phyloP scores from a whole-genome alignment of 805 yeast species.

The Saccharomycopsis oosterbeekiorum region DNA sequence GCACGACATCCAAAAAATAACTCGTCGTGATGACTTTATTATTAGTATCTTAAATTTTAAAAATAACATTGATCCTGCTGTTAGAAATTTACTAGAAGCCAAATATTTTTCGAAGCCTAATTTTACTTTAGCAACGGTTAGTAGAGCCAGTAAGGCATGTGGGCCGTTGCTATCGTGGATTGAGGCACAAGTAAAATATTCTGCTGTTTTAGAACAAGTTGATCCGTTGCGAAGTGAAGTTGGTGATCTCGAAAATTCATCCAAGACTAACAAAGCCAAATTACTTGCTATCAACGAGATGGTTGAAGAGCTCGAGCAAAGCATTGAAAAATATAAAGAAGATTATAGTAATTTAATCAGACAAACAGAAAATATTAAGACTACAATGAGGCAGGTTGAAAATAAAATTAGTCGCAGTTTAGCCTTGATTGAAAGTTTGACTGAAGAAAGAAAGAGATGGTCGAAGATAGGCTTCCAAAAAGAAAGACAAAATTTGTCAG shows the following conservation, averaged over 20 bases:
- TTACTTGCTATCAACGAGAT: slow-evolving; percentile 69
- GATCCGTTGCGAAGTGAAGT: slow-evolving; percentile 71
- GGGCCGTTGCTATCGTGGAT: slow-evolving; percentile 91
- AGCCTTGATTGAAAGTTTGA: slow-evolving; percentile 49
- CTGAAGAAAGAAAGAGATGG: slow-evolving; percentile 71
- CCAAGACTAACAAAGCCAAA: slow-evolving; percentile 55
- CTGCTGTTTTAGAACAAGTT: slow-evolving; percentile 56
- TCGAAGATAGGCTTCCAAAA: slow-evolving; percentile 36
- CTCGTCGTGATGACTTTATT: slow-evolving; percentile 81
- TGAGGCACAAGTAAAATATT: slow-evolving; percentile 74
- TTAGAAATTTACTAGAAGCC: slow-evolving; percentile 47
- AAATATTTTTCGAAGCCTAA: slow-evolving; percentile 53
- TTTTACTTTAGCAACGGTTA: slow-evolving; percentile 62
- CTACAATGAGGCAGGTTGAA: slow-evolving; percentile 57
- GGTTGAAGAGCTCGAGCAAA: slow-evolving; percentile 62
- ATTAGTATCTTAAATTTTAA: slow-evolving; percentile 70
- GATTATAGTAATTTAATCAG: slow-evolving; percentile 67
- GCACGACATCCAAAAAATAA: slow-evolving; percentile 76
- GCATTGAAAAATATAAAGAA: slow-evolving; percentile 57
- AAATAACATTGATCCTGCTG: slow-evolving; percentile 44
- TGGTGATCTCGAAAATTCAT: slow-evolving; percentile 43
- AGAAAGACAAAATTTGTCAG: slow-evolving; percentile 41
- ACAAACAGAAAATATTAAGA: slow-evolving; percentile 65
- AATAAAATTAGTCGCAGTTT: slow-evolving; percentile 53
- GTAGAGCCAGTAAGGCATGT: slow-evolving; percentile 90